A percentile compares a stretch with the other conserved stretches of the same genome.
These are phyloP conservation scores for Nicotiana sylvestris DNA, from an alignment of 257 asterid species.

Conservation along the genomic window DNA sequence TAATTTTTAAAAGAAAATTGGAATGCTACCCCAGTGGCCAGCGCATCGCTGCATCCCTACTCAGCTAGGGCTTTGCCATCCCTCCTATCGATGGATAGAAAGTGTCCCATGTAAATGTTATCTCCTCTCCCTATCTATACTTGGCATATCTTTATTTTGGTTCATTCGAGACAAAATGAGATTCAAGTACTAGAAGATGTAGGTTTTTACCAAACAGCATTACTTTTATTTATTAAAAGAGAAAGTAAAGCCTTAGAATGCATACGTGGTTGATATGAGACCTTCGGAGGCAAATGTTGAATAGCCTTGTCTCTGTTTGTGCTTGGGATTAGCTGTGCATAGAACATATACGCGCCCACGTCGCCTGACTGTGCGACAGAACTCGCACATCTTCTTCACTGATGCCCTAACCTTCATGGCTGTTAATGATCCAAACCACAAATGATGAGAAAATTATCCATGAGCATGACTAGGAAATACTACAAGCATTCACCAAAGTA, in stretches of 20 bases:
- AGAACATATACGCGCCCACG: conserved; percentile 86
- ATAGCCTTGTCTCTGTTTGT: conserved; percentile 91
- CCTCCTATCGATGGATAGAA: background rate
- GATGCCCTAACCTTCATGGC: conserved; percentile 96
- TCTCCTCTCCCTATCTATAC: background rate
- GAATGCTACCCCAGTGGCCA: background rate
- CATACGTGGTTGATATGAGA: conserved; percentile 48
- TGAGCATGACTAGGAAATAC: background rate
- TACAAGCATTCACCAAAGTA: background rate
- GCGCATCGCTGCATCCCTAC: background rate
- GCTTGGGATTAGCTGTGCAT: conserved; percentile 92
- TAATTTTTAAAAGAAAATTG: background rate
- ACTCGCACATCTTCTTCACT: conserved; percentile 92
- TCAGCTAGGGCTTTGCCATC: background rate
- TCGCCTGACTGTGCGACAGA: conserved; percentile 77
- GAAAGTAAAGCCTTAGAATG: conserved; percentile 8
- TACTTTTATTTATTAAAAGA: background rate
- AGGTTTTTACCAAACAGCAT: background rate
- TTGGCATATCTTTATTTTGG: background rate
- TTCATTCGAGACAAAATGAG: background rate
- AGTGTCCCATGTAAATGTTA: background rate
- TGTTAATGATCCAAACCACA: conserved; percentile 18
- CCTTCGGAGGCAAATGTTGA: conserved; percentile 78
- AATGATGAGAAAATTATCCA: conserved; percentile 4
- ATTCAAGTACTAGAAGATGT: background rate